Evolutionary conservation across 768 basidiomycete genomes (phyloP).

Genomic region (Amanita rimosa): DNA sequence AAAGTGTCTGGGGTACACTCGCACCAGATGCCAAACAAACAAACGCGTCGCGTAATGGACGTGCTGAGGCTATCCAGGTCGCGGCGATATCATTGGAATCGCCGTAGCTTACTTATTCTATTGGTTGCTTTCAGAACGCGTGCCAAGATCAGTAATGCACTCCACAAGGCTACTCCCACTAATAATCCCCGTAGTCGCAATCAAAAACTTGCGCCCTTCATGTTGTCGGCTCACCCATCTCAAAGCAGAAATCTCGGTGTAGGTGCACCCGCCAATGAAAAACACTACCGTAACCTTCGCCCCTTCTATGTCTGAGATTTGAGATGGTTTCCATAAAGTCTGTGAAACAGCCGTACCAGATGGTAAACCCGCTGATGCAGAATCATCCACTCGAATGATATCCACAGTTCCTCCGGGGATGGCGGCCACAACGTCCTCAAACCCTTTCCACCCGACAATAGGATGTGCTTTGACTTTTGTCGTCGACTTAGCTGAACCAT

Average conservation of each 20-base stretch:
- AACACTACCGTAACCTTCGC: constrained; percentile 84
- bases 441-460: constrained; percentile 94
- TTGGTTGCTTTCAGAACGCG: constrained; percentile 3
- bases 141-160: constrained; percentile 40
- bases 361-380: constrained; percentile 1
- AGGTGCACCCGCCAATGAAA: constrained; percentile 96
- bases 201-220: constrained; percentile 76
- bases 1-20: constrained; percentile 16
- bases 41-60: constrained; percentile 35
- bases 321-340: neutral
- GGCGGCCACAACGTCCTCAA: constrained; percentile 77
- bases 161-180: constrained; percentile 68
- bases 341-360: constrained; percentile 6
- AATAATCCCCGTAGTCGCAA: constrained; percentile 87
- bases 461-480: constrained; percentile 76
- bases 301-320: constrained; percentile 25
- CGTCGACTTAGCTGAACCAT: constrained; percentile 24
- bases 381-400: constrained; percentile 28
- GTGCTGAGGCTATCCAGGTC: neutral
- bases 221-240: constrained; percentile 87
- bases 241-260: constrained; percentile 91
- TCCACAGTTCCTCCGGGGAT: constrained; percentile 88
- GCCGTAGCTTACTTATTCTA: neutral
- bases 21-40: constrained; percentile 25
- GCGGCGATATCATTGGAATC: neutral